Conservation (phyloP, 202 grass and related monocot genomes). For the Schoenoplectus triqueter region DNA sequence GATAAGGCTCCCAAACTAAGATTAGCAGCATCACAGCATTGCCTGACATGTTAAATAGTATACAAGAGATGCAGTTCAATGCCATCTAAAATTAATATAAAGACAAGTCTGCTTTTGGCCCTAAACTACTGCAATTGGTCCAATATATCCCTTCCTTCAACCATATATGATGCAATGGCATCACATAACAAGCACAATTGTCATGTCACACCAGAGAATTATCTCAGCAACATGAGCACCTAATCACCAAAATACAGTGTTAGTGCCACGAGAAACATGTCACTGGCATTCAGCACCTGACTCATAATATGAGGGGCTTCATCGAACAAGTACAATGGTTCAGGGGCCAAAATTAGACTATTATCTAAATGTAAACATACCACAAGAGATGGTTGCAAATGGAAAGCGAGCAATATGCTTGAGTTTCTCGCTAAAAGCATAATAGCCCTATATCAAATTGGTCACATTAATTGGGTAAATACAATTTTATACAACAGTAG, state of each 20-base stretch:
- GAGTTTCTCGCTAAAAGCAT: conserved; percentile 89
- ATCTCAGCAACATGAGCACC: not conserved
- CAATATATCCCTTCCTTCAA: not conserved
- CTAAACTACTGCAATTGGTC: conserved; percentile 20
- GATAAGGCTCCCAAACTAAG: conserved; percentile 80
- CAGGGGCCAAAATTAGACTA: conserved; percentile 2
- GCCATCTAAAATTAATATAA: conserved; percentile 13
- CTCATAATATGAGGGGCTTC: not conserved
- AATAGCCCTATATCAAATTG: conserved; percentile 75
- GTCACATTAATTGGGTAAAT: conserved; percentile 42
- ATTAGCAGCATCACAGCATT: conserved; percentile 83
- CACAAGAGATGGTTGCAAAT: conserved; percentile 57
- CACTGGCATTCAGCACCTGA: not conserved
- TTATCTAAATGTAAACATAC: conserved; percentile 28
- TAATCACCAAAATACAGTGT: not conserved
- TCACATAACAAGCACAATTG: not conserved
- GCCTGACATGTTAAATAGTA: conserved; percentile 53
- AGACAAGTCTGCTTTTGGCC: conserved; percentile 15
- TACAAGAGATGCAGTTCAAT: conserved; percentile 28
- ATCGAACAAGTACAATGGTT: conserved; percentile 13
- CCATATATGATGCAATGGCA: not conserved
- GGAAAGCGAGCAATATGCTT: conserved; percentile 82
- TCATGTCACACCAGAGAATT: not conserved
- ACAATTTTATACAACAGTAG: conserved; percentile 1
- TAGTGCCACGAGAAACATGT: not conserved